Evolutionary conservation across 2,329 filamentous ascomycete genomes (phyloP), one percentile per base, ranked within the genome.

Genomic region (Penicillium sp.): DNA sequence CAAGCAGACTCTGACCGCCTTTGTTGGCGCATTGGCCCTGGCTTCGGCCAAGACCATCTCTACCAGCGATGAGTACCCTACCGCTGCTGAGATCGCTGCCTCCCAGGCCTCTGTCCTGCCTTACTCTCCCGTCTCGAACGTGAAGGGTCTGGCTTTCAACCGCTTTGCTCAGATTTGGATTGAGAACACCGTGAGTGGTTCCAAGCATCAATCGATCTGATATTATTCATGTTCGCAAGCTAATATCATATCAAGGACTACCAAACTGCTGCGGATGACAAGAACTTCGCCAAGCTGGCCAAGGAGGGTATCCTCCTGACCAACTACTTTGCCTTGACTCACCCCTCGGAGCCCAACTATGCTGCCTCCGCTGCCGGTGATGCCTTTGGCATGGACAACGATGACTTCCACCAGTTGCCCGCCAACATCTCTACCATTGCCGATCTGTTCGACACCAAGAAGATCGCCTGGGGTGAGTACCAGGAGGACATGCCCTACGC

Each of bases 331-430:
- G 88, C 80, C 13, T 76, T 89, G 48, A 90, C 88, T 6, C 89
- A 92, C 67, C 88, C 90, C 1, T 88, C 84, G 2, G 82, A 92
- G 78, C 89, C 89, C 8, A 93, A 93, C 78, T 93, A 93, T 69
- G 81, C 86, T 58, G 84, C 89, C 2, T 73, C 84, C 2, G 82
- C 88, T 43, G 84, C 82, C 27, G 90, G 89, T 51, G 89, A 91
- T 72, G 87, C 87, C 72, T 90, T 90, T 64, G 89, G 89, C 64
- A 86, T 91, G 73, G 78, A 81, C 68, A 84, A 88, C 65, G 89
- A 92, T 69, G 76, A 84, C 65, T 85, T 90, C 71, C 81, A 80
- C 57, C 77, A 79, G 52, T 70, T 86, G 48, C 82, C 82, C 33
- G 65, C 74, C 59, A 90, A 90, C 69, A 77, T 90, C 48, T 87